Percentiles rank a stretch among this genome's conserved stretches.
These are phyloP conservation scores for Aurantiochytrium sp. DNA, from an alignment of 108 stramenopile species.

Conservation along the genomic window DNA sequence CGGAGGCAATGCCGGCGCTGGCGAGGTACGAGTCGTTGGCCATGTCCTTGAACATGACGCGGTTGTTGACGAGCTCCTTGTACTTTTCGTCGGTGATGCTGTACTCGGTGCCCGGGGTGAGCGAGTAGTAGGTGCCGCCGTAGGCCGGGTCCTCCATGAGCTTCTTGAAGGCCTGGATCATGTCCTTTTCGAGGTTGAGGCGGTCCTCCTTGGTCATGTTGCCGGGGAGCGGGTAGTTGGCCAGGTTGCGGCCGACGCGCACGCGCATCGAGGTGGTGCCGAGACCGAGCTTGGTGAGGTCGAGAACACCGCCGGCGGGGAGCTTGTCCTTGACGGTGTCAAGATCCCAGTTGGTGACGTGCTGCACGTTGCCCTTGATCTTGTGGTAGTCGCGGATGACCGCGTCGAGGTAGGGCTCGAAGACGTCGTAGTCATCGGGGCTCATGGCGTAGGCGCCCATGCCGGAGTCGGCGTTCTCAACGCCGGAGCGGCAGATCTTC, in stretches of 20 bases:
- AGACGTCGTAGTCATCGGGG: conserved; percentile 23
- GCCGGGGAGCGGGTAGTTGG: conserved; percentile 50
- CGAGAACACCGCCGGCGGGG: conserved; percentile 25
- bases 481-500: conserved; percentile 13
- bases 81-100: conserved; percentile 45
- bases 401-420: conserved; percentile 21
- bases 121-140: conserved; percentile 43
- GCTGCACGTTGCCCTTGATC: conserved; percentile 23
- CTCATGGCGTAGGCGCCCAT: conserved; percentile 27
- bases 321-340: conserved; percentile 26
- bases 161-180: conserved; percentile 48
- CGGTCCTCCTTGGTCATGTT: conserved; percentile 51
- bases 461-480: conserved; percentile 12
- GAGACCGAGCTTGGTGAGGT: conserved; percentile 45
- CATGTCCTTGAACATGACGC: conserved; percentile 64
- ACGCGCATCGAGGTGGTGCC: conserved; percentile 50
- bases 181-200: conserved; percentile 44
- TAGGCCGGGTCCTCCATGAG: conserved; percentile 39
- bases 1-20: conserved; percentile 48
- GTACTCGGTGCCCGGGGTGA: conserved; percentile 50
- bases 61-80: conserved; percentile 42
- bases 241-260: conserved; percentile 51
- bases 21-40: conserved; percentile 62
- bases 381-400: conserved; percentile 23
- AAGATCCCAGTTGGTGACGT: conserved; percentile 51